Evolutionary conservation across 73 alveolate genomes (phyloP).

Genomic region (Effrenium voratum): DNA sequence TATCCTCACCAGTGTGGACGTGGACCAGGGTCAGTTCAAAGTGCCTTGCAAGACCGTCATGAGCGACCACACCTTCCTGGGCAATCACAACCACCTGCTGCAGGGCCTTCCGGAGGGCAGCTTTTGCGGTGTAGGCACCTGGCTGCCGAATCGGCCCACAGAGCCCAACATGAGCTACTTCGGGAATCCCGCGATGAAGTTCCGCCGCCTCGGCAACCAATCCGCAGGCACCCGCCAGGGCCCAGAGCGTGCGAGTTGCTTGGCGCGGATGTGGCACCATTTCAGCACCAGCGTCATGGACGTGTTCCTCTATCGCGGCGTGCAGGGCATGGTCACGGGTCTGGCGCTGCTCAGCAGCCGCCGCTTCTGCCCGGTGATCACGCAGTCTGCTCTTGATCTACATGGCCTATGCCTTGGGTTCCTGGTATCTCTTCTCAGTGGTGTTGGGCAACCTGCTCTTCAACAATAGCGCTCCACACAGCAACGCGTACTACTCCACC

Average conservation of each 20-base stretch:
- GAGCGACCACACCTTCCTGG: conserved; percentile 78
- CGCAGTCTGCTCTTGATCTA: conserved; percentile 36
- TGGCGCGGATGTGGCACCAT: conserved; percentile 77
- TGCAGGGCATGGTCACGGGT: conserved; percentile 56
- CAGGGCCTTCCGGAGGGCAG: conserved; percentile 74
- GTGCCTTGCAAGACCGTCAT: conserved; percentile 59
- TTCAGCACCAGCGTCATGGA: conserved; percentile 78
- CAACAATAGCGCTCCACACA: conserved; percentile 2
- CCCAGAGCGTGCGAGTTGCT: conserved; percentile 58
- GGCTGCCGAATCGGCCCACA: conserved; percentile 65
- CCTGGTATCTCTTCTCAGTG: conserved; percentile 50
- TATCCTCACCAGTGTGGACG: conserved; percentile 75
- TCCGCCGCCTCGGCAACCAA: conserved; percentile 70
- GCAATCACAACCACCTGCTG: conserved; percentile 64
- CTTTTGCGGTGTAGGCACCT: conserved; percentile 63
- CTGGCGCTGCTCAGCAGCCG: conserved; percentile 59
- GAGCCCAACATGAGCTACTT: conserved; percentile 80
- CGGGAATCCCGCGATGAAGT: conserved; percentile 72
- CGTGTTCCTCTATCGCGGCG: conserved; percentile 74
- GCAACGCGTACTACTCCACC: conserved; percentile 43
- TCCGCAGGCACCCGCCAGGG: conserved; percentile 61
- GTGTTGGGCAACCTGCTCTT: conserved; percentile 43
- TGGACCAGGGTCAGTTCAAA: conserved; percentile 61
- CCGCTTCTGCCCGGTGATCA: conserved; percentile 25
- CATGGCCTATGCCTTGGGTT: conserved; percentile 51